Conservation (phyloP, 805 yeast genomes). For the Candida chauliodis region DNA sequence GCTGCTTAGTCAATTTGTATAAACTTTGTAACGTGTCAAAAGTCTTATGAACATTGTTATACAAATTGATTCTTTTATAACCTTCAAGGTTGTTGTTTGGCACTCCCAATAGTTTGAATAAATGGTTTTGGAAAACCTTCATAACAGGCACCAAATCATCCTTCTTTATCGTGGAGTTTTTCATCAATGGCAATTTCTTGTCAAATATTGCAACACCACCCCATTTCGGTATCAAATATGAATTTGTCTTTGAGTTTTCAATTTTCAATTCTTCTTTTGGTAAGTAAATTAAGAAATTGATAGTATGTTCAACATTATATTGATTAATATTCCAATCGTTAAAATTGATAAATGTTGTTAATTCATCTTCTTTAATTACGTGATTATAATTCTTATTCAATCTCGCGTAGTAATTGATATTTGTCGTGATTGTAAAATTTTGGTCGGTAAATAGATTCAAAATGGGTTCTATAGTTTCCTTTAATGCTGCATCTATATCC, state of each 20-base stretch:
- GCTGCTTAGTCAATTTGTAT: slow-evolving; percentile 59
- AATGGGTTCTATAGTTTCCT: slow-evolving; percentile 50
- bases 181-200: slow-evolving; percentile 19
- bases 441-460: slow-evolving; percentile 49
- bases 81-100: slow-evolving; percentile 64
- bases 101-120: slow-evolving; percentile 70
- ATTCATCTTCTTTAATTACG: slow-evolving; percentile 46
- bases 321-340: slow-evolving; percentile 77
- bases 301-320: slow-evolving; percentile 57
- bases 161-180: slow-evolving; percentile 27
- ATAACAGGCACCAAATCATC: slow-evolving; percentile 53
- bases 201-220: slow-evolving; percentile 68
- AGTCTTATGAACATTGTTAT: slow-evolving; percentile 58
- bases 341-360: slow-evolving; percentile 75
- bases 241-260: slow-evolving; percentile 46
- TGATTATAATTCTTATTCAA: slow-evolving; percentile 25
- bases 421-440: slow-evolving; percentile 75
- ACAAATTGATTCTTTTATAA: slow-evolving; percentile 55
- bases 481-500: slow-evolving; percentile 61
- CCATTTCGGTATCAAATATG: slow-evolving; percentile 84
- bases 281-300: slow-evolving; percentile 68
- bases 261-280: slow-evolving; percentile 51
- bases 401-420: slow-evolving; percentile 65
- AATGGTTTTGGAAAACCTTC: slow-evolving; percentile 70
- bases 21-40: slow-evolving; percentile 72